Evolutionary conservation across 2,329 filamentous ascomycete genomes (phyloP).

Genomic region (Davidsoniella neocaledoniae): DNA sequence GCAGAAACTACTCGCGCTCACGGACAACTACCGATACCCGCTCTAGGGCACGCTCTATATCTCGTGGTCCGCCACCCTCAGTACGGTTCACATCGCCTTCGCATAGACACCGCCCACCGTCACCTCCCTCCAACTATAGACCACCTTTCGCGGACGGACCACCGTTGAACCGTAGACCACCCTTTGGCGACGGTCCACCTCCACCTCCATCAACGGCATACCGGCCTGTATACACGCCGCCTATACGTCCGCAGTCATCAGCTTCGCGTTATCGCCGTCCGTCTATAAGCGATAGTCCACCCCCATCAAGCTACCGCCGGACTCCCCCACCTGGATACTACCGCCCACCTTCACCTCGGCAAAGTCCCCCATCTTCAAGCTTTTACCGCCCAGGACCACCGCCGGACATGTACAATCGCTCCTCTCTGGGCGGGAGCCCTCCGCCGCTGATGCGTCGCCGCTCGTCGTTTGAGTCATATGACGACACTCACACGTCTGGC

Average conservation of each 20-base stretch:
- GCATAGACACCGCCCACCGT: neutral
- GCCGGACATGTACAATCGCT: neutral
- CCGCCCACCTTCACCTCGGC: neutral
- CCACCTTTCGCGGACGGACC: neutral
- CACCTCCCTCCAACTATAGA: neutral
- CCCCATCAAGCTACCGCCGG: neutral
- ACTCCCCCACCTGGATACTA: neutral
- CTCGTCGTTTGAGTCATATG: constrained; percentile 9
- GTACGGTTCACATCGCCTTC: constrained; percentile 6
- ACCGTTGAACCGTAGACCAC: neutral
- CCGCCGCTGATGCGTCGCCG: constrained; percentile 2
- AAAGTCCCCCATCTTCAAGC: neutral
- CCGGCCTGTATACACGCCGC: neutral
- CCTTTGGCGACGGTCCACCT: neutral
- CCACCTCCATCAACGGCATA: neutral
- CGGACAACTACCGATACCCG: no score
- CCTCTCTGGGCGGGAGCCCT: neutral
- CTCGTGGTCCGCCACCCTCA: constrained; percentile 3
- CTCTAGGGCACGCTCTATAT: constrained; percentile 2
- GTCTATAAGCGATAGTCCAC: neutral
- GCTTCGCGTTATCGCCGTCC: neutral
- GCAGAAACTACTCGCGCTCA: neutral
- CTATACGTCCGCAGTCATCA: neutral
- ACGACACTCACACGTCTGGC: neutral
- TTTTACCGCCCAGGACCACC: neutral